Evolutionary conservation across 2,329 filamentous ascomycete species (phyloP), one percentile per base, ranked within the genome.

Genomic region (Colletotrichum sp.): DNA sequence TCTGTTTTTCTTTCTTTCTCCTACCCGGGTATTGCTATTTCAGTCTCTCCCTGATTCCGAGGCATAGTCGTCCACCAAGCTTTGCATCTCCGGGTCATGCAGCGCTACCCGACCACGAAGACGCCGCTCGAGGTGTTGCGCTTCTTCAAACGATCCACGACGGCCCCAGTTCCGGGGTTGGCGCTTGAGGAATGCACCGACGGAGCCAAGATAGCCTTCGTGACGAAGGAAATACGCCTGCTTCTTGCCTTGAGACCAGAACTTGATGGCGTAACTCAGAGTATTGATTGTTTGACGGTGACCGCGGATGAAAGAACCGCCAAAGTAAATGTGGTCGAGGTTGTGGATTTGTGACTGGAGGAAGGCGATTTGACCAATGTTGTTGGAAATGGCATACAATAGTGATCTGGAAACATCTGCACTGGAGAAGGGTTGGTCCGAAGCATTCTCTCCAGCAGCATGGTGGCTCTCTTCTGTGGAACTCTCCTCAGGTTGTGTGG

Each of bases 271-370:
- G 82, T 98, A 99, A 71, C 94, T 96, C 12, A 99, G 89, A 0
- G 97, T 98, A 84, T 98, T 98, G 92, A 99, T 99, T 14, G 97
- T 99, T 86, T 98, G 97, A 18, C 94, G 92, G 84, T 99, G 97
- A 55, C 97, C 97, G 56, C 97, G 93, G 82, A 99, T 98, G 83
- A 98, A 99, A 8, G 94, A 97, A 28, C 97, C 97, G 26, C 97
- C 97, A 84, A 99, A 99, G 87, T 99, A 99, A 76, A 99, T 98
- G 81, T 96, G 93, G 77, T 95, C 94, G 30, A 98, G 89, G 61
- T 94, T 91, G 86, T 99, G 96, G 82, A 98, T 97, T 83, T 98
- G 96, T 7, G 95, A 97, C 83, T 98, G 97, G n/a, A 99, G 89
- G 84, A 97, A 98, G 58, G 97, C 96, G 80, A 99, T 98, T 86